Base-by-base conservation (phyloP, 768 basidiomycete genomes). In the Cyclocybe cylindracea region DNA sequence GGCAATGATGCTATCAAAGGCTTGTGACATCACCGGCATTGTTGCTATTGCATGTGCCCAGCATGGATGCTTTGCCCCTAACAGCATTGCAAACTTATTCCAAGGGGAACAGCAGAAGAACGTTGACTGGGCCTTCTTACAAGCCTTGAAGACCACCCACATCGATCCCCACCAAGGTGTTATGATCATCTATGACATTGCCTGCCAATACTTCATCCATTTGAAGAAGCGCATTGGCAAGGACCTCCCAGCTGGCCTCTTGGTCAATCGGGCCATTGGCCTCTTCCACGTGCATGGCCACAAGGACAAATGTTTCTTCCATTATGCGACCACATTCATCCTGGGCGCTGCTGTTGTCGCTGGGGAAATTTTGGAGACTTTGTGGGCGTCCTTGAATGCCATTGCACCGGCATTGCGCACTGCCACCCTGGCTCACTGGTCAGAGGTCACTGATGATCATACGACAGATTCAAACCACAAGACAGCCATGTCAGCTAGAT, bases 201-300 rank as follows among this genome's bases (percentile, higher is more conserved):
- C n/a, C n/a, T n/a, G n/a, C n/a, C n/a, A n/a, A n/a, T n/a, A n/a
- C n/a, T n/a, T n/a, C n/a, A n/a, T n/a, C n/a, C n/a, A n/a, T n/a
- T n/a, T n/a, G n/a, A n/a, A n/a, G n/a, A n/a, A n/a, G n/a, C n/a
- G n/a, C n/a, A n/a, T n/a, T n/a, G n/a, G n/a, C n/a, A n/a, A n/a
- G n/a, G n/a, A n/a, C n/a, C n/a, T n/a, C n/a, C n/a, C n/a, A n/a
- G n/a, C n/a, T n/a, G n/a, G n/a, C n/a, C n/a, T n/a, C n/a, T n/a
- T n/a, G n/a, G n/a, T n/a, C n/a, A n/a, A n/a, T n/a, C n/a, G n/a
- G n/a, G n/a, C n/a, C n/a, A n/a, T n/a, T n/a, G n/a, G n/a, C n/a
- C n/a, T n/a, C n/a, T n/a, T n/a, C 16, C 9, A 46, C 7, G 14
- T 62, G 64, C 65, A 67, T 48, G 65, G 57, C 0, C 64, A 68